These are phyloP conservation scores for Sphaerobolus stellatus DNA, from an alignment of 1,284 basidiomycete species.

Conservation along the genomic window DNA sequence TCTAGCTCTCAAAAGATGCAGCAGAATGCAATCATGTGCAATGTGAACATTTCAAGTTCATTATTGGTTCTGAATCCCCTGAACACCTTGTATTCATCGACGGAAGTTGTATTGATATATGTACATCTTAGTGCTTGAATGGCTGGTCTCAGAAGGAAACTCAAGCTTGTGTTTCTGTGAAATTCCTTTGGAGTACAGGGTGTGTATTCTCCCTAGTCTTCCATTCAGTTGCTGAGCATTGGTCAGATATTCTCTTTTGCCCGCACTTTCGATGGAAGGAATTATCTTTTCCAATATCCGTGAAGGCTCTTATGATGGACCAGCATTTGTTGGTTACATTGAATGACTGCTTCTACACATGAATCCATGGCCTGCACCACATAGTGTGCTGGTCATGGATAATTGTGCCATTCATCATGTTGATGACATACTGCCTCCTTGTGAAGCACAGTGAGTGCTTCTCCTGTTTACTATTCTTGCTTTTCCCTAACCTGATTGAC, in stretches of 20 bases:
- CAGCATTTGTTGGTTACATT: constrained; percentile 28
- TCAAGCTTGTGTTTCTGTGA: constrained; percentile 25
- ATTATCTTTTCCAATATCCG: constrained; percentile 24
- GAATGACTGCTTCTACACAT: constrained; percentile 29
- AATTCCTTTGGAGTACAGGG: constrained; percentile 33
- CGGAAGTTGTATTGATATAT: constrained; percentile 29
- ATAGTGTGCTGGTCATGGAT: constrained; percentile 36
- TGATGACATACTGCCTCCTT: constrained; percentile 18
- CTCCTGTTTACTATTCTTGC: neutral
- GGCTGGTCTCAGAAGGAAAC: constrained; percentile 32
- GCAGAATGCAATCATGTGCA: neutral
- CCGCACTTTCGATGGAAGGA: constrained; percentile 31
- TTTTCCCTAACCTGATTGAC: neutral
- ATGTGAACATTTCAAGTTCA: neutral
- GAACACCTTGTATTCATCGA: constrained; percentile 38
- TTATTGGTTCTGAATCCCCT: constrained; percentile 18
- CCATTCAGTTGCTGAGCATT: constrained; percentile 5
- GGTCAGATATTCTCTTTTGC: constrained; percentile 35
- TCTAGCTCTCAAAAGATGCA: neutral
- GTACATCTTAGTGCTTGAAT: constrained; percentile 22
- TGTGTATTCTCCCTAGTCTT: constrained; percentile 17
- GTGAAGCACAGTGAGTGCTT: neutral
- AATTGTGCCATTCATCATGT: constrained; percentile 34
- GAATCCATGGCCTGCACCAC: constrained; percentile 27
- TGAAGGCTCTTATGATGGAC: constrained; percentile 27